Conservation (phyloP, 345 rosid genomes). For the Populus nigra region DNA sequence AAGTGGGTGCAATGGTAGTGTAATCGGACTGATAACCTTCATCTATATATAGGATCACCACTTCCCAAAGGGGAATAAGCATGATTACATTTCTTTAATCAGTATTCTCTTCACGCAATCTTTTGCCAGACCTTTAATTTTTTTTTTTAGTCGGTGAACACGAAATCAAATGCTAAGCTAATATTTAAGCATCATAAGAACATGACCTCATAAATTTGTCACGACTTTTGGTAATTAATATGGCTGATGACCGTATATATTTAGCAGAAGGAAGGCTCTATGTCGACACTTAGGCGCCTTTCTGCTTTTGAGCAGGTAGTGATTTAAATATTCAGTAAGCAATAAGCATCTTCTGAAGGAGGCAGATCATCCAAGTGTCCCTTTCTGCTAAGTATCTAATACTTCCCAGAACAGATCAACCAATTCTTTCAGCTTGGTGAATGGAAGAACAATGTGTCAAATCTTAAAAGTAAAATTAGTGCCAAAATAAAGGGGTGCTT, state of each 20-base stretch:
- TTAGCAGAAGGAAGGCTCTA: not conserved
- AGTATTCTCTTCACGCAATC: not conserved
- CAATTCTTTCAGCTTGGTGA: not conserved
- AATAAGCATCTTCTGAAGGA: not conserved
- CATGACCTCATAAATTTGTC: not conserved
- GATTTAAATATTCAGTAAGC: conserved; percentile 1
- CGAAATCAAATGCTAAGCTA: conserved; percentile 1
- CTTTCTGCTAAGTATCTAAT: conserved; percentile 21
- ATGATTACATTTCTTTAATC: not conserved
- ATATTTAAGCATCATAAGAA: not conserved
- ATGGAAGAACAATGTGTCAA: conserved; percentile 23
- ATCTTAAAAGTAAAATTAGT: conserved; percentile 2
- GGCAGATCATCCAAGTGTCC: conserved; percentile 17
- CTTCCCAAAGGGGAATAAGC: not conserved
- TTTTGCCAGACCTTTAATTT: not conserved
- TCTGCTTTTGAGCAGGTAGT: not conserved
- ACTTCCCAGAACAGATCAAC: not conserved
- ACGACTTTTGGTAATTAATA: conserved; percentile 3
- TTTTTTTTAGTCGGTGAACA: not conserved
- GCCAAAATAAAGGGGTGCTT: not conserved
- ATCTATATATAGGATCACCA: not conserved
- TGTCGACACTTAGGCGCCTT: not conserved
- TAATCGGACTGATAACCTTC: not conserved
- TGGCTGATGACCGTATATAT: not conserved
- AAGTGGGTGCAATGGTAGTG: no score